Conservation (phyloP, 2,329 filamentous ascomycete genomes). For the Trichophyton schoenleinii region DNA sequence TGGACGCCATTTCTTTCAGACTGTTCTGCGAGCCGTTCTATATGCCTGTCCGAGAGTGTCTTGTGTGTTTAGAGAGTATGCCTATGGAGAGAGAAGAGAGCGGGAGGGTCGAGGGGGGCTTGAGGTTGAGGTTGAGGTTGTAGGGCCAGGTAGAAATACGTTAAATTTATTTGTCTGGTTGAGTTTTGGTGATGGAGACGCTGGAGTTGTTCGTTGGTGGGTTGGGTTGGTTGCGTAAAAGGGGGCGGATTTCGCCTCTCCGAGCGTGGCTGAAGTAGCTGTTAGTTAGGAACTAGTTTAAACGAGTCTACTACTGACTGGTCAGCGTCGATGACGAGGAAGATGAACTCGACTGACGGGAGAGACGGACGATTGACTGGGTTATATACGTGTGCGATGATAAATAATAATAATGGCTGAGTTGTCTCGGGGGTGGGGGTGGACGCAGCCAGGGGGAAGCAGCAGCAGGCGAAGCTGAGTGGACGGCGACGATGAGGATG, state of each 20-base stretch:
- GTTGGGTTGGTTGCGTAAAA: too few species aligned
- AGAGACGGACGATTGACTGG: too few species aligned
- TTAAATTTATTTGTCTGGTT: too few species aligned
- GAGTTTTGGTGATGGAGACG: not conserved
- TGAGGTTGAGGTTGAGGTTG: too few species aligned
- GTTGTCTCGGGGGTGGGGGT: not conserved
- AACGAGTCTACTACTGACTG: too few species aligned
- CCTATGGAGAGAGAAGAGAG: not conserved
- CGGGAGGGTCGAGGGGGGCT: not conserved
- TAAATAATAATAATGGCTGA: too few species aligned
- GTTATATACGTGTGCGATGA: too few species aligned
- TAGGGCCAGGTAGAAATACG: too few species aligned
- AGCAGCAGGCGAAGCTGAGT: not conserved
- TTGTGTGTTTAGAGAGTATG: not conserved
- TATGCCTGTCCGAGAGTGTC: not conserved
- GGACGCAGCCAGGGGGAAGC: not conserved
- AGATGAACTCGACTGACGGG: too few species aligned
- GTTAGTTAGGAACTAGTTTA: too few species aligned
- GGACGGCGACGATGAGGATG: not conserved
- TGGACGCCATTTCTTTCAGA: slow-evolving; percentile 2
- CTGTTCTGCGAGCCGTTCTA: not conserved
- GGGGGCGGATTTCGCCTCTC: not conserved
- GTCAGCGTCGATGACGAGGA: too few species aligned
- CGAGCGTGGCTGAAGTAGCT: too few species aligned
- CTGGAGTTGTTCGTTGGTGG: not conserved